Conservation (phyloP, 1,139 yeast species). For the Diutina pseudorugosa region DNA sequence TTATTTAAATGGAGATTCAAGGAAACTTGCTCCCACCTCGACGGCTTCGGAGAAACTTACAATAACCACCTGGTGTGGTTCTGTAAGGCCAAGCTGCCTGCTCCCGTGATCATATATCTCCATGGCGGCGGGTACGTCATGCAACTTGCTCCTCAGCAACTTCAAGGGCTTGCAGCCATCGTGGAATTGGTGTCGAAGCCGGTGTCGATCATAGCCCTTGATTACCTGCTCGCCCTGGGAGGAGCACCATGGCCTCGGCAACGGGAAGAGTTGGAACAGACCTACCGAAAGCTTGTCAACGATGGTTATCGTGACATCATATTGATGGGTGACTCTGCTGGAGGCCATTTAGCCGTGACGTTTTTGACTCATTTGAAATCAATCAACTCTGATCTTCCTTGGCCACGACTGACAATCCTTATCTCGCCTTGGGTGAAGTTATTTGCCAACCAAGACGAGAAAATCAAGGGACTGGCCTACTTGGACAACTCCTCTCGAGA, state of each 20-base stretch:
- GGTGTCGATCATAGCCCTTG: background rate
- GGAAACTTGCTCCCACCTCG: background rate
- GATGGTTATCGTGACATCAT: background rate
- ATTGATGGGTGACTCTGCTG: conserved; percentile 29
- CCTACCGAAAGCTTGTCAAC: background rate
- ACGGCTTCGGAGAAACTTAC: background rate
- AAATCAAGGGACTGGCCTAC: background rate
- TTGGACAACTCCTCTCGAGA: background rate
- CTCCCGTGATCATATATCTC: conserved; percentile 4
- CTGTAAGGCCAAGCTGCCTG: background rate
- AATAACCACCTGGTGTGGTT: background rate
- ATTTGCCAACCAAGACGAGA: background rate
- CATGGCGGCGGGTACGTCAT: conserved; percentile 5
- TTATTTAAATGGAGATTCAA: background rate
- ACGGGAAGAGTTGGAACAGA: background rate
- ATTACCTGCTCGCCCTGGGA: background rate
- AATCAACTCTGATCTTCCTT: background rate
- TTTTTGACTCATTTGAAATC: conserved; percentile 13
- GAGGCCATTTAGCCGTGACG: conserved; percentile 24
- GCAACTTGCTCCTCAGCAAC: background rate
- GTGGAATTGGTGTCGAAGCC: background rate
- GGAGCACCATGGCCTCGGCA: conserved; percentile 1
- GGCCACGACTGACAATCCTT: background rate
- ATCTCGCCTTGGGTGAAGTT: conserved; percentile 4
- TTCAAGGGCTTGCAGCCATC: background rate